Evolutionary conservation across 2,329 filamentous ascomycete genomes (phyloP).

Genomic region (Sarocladium strictum): DNA sequence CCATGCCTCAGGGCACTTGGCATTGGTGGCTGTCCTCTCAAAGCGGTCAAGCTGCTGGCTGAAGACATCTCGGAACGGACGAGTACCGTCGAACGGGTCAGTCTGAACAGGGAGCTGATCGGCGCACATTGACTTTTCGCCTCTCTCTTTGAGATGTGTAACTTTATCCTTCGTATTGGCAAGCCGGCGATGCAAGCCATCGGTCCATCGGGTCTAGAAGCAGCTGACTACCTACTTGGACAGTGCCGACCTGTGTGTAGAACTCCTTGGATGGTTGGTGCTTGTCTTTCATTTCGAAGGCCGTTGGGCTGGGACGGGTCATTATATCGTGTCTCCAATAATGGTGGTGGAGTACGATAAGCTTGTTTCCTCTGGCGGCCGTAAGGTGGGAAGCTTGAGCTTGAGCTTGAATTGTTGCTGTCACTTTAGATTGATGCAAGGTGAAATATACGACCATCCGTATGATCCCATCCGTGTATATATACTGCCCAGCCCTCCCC

Average conservation of each 20-base stretch:
- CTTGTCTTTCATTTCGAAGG: background rate
- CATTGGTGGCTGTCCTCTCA: background rate
- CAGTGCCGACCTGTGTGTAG: background rate
- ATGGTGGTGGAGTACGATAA: background rate
- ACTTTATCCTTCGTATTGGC: constrained; percentile 7
- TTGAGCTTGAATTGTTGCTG: background rate
- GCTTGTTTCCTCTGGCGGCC: background rate
- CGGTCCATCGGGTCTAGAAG: constrained; percentile 8
- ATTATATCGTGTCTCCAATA: background rate
- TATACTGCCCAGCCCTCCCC: background rate
- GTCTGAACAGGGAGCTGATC: constrained; percentile 1
- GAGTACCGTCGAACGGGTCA: background rate
- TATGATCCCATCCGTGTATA: background rate
- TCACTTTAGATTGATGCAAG: background rate
- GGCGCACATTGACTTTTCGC: background rate
- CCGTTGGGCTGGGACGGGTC: background rate
- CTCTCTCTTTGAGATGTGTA: background rate
- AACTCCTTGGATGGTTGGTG: background rate
- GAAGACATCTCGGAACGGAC: background rate
- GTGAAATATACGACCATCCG: background rate
- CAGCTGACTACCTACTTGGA: background rate
- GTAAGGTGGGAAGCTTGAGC: background rate
- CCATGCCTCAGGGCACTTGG: no score
- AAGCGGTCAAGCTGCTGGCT: background rate
- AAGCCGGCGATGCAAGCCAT: constrained; percentile 6